Base-by-base conservation (phyloP, 139 green algal species). In the Tetradesmus lagerheimii region DNA sequence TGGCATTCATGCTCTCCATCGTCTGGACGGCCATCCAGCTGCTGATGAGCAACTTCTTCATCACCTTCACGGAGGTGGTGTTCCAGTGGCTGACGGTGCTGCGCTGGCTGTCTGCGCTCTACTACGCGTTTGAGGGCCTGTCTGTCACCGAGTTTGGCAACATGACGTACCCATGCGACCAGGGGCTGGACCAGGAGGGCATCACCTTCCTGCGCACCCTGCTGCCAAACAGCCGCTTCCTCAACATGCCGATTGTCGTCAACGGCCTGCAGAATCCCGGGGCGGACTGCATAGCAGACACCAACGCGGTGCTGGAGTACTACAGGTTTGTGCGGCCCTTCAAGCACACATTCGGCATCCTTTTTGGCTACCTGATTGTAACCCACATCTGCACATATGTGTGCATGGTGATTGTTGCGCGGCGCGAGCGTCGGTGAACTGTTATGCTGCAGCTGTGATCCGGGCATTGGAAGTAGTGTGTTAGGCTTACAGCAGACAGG, bases 1-100 rank as follows among this genome's bases (percentile, higher is more conserved):
- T 86, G 16, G 89, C 91, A 12, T 94, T 94, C 89, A 94, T 94
- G 91, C 39, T 92, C 14, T 83, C 67, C 80, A 92, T 92, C 50
- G 66, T 87, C 1, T 94, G 90, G 85, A 91, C 85, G 9, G 85
- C 91, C 81, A 67, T 94, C 27, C 87, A 94, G 47, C 80, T 94
- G 43, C 57, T 94, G 34, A 78, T 94, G 45, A 85, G 76, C 57
- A 91, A 91, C 88, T 92, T 91, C 76, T 92, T 94, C 89, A 94
- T 92, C 84, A 75, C 45, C 12, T 92, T 92, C 66, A 62, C 83
- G 15, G 80, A 92, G 39, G 82, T 93, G 43, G 35, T 41, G n/a
- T 80, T 93, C 29, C 43, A 85, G 50, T 92, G 91, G 88, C 62
- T 93, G 6, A 91, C 88, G 20, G 76, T 79, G 34, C 81, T 93